Percentiles rank a stretch among this genome's conserved stretches.
Conservation (phyloP, 2,329 filamentous ascomycete genomes). For the Fusarium incarnatum region DNA sequence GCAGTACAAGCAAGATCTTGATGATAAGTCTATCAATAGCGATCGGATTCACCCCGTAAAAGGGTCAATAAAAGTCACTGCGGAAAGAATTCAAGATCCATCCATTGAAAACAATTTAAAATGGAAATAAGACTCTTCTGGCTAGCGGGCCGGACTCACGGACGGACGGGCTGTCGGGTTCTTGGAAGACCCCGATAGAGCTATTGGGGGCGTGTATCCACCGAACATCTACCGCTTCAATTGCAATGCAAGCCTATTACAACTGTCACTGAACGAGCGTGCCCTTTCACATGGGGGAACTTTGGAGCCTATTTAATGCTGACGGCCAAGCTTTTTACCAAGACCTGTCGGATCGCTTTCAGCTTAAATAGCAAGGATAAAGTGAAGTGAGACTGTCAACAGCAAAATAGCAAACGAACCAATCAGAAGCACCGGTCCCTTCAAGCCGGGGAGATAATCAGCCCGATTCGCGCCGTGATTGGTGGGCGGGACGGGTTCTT, state of each 20-base stretch:
- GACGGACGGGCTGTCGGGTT: conserved; percentile 48
- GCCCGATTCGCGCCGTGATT: conserved; percentile 17
- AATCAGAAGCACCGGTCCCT: conserved; percentile 2
- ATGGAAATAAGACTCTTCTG: neutral
- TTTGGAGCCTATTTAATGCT: conserved; percentile 6
- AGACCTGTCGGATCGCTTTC: conserved; percentile 1
- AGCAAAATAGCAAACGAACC: neutral
- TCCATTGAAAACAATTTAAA: neutral
- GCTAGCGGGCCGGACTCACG: conserved; percentile 22
- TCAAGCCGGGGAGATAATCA: conserved; percentile 25
- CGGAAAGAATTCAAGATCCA: neutral
- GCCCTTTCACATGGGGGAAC: neutral
- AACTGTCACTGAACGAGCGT: neutral
- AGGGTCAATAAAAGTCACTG: neutral
- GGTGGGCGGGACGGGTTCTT: conserved; percentile 29
- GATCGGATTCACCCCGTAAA: conserved; percentile 9
- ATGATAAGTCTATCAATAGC: neutral
- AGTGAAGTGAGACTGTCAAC: conserved; percentile 1
- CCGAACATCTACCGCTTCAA: neutral
- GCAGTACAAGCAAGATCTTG: neutral
- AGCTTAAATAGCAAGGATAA: neutral
- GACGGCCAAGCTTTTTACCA: conserved; percentile 18
- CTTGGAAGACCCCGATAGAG: conserved; percentile 49
- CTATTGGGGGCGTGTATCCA: conserved; percentile 12
- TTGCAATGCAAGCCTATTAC: neutral